Evolutionary conservation across 2,329 filamentous ascomycete species (phyloP), one percentile per base, ranked within the genome.

Genomic region (Didymella lethalis): DNA sequence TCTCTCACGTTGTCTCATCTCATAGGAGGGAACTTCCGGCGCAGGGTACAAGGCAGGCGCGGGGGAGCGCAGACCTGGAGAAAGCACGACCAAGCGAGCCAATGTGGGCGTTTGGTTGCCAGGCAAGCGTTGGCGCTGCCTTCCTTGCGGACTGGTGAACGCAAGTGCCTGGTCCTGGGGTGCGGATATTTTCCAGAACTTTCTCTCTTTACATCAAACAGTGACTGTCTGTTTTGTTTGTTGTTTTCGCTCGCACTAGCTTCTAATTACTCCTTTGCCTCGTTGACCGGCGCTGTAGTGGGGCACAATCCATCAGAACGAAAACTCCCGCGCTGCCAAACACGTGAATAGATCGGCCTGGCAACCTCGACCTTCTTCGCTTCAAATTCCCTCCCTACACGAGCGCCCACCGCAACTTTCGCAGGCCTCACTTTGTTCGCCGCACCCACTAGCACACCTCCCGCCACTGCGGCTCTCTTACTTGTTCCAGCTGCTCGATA

Each of bases 331-430:
- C 77, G 74, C 57, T 44, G 51, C 57, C 57, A 60, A 60, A 60
- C 57, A 60, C 57, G 57, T 60, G 57, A 60, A 60, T 70, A 73
- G 65, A 74, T 71, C 70, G 69, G 68, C 70, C 66, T 75, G 68
- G 59, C 68, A 68, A 70, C 70, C 64, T 75, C 70, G 68, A 73
- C 70, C 67, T 70, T 70, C 69, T 70, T 74, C 71, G 72, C 73
- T 74, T 73, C 72, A 73, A 74, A 72, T 67, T 75, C 69, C 72
- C 72, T 72, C 70, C 69, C 64, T 70, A 71, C 68, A 67, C 67
- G 58, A 64, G 63, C 63, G 66, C 67, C 71, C 71, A 73, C 74
- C 68, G 65, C 73, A 73, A 70, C 74, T 72, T 45, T 64, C 63
- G 49, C 69, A 44, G 57, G 48, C 57, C 48, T 61, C 51, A 56